Conservation (phyloP, 1,139 yeast species). For the Sugiyamaella castrensis region DNA sequence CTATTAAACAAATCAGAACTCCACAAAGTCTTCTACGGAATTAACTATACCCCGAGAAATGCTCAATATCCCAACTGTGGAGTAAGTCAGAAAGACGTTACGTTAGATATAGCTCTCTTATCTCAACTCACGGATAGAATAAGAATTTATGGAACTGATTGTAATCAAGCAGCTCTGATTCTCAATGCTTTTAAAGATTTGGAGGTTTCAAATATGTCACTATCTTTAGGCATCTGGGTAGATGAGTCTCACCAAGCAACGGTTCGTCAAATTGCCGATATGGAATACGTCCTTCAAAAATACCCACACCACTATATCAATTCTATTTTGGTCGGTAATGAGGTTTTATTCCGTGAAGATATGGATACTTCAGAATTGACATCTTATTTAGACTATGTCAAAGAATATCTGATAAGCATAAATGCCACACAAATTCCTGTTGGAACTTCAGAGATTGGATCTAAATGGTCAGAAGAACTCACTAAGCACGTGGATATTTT, state of each 20-base stretch:
- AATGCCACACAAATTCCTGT: conserved; percentile 43
- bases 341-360: conserved; percentile 57
- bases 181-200: conserved; percentile 52
- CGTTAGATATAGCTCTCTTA: conserved; percentile 53
- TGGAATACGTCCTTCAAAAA: conserved; percentile 39
- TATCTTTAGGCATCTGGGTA: conserved; percentile 66
- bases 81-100: conserved; percentile 46
- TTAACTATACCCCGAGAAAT: conserved; percentile 57
- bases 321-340: conserved; percentile 59
- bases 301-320: conserved; percentile 52
- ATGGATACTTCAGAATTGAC: conserved; percentile 42
- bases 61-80: conserved; percentile 48
- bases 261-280: conserved; percentile 42
- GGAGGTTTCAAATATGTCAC: conserved; percentile 49
- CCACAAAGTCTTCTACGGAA: conserved; percentile 49
- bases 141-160: conserved; percentile 62
- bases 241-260: conserved; percentile 47
- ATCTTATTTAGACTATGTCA: conserved; percentile 46
- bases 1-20: conserved; percentile 6
- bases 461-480: conserved; percentile 37
- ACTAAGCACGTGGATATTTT: conserved; percentile 48
- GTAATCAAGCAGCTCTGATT: conserved; percentile 53
- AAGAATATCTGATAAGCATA: conserved; percentile 37
- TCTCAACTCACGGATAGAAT: conserved; percentile 58
- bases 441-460: conserved; percentile 58